Conservation (phyloP, 805 yeast genomes). For the Nakazawaea populi region DNA sequence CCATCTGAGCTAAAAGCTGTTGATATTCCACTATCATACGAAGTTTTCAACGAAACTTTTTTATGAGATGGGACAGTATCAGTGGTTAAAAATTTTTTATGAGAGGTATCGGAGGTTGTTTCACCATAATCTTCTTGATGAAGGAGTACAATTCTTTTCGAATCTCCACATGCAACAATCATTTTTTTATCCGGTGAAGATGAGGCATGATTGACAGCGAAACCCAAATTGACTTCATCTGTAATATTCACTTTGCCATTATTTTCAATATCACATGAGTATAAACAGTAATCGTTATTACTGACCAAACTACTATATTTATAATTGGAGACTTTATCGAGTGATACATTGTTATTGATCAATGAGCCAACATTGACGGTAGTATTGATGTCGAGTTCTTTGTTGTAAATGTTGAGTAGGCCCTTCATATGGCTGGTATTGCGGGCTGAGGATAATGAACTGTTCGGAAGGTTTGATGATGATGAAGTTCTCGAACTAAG, state of each 20-base stretch:
- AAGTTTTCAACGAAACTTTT: slow-evolving; percentile 42
- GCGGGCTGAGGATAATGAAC: background rate
- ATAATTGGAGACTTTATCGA: slow-evolving; percentile 36
- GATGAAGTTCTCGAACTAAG: background rate
- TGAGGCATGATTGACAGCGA: slow-evolving; percentile 71
- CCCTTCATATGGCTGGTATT: slow-evolving; percentile 47
- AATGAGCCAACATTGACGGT: slow-evolving; percentile 67
- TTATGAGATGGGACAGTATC: slow-evolving; percentile 17
- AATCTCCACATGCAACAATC: slow-evolving; percentile 72
- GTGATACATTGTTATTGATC: slow-evolving; percentile 74
- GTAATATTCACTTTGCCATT: slow-evolving; percentile 35
- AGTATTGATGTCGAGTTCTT: slow-evolving; percentile 37
- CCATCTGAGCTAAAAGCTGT: slow-evolving; percentile 77
- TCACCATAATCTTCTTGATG: slow-evolving; percentile 35
- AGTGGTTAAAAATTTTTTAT: slow-evolving; percentile 1
- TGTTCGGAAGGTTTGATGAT: background rate
- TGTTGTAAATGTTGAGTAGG: slow-evolving; percentile 50
- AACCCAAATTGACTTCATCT: slow-evolving; percentile 43
- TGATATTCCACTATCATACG: slow-evolving; percentile 79
- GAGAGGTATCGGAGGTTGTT: background rate
- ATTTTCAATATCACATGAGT: slow-evolving; percentile 52
- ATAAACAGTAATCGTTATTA: slow-evolving; percentile 75
- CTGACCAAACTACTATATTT: slow-evolving; percentile 62
- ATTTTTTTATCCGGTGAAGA: slow-evolving; percentile 57
- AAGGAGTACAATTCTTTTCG: slow-evolving; percentile 53